phyloP scores from a whole-genome alignment of 257 asterid species.

The Nicotiana noctiflora region DNA sequence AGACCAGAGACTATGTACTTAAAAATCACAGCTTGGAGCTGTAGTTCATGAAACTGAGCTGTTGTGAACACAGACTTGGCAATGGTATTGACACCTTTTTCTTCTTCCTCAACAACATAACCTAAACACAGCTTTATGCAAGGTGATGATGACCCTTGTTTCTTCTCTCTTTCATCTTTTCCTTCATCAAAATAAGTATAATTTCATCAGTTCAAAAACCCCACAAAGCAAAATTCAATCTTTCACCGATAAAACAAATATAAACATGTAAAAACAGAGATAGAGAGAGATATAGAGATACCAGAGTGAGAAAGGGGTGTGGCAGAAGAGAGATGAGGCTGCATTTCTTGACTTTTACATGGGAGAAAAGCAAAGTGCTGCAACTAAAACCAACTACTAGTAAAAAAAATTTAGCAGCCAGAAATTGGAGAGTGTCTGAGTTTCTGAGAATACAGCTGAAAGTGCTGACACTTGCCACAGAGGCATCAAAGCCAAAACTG shows the following conservation, averaged over 20 bases:
- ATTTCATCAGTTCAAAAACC: not conserved
- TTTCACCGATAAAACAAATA: not conserved
- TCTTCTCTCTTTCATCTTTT: constrained; percentile 2
- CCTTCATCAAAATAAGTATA: constrained; percentile 12
- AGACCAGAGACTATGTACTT: constrained; percentile 31
- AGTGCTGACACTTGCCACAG: constrained; percentile 8
- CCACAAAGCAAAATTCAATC: not conserved
- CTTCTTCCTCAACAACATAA: constrained; percentile 22
- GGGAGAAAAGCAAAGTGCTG: constrained; percentile 7
- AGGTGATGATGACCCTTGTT: constrained; percentile 15
- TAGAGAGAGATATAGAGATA: not conserved
- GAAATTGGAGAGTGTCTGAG: constrained; percentile 6
- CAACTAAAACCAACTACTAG: not conserved
- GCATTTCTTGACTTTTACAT: constrained; percentile 22
- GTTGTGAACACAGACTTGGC: constrained; percentile 22
- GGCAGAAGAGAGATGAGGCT: constrained; percentile 11
- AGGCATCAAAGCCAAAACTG: not conserved
- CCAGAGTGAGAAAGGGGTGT: constrained; percentile 10
- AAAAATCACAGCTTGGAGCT: constrained; percentile 30
- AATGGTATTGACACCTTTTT: not conserved
- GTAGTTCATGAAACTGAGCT: constrained; percentile 34
- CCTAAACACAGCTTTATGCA: constrained; percentile 38
- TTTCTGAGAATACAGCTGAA: constrained; percentile 1
- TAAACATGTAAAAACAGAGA: not conserved
- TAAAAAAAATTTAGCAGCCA: not conserved